phyloP scores from a whole-genome alignment of 106 monocot genomes.

The Platanthera guangdongensis region DNA sequence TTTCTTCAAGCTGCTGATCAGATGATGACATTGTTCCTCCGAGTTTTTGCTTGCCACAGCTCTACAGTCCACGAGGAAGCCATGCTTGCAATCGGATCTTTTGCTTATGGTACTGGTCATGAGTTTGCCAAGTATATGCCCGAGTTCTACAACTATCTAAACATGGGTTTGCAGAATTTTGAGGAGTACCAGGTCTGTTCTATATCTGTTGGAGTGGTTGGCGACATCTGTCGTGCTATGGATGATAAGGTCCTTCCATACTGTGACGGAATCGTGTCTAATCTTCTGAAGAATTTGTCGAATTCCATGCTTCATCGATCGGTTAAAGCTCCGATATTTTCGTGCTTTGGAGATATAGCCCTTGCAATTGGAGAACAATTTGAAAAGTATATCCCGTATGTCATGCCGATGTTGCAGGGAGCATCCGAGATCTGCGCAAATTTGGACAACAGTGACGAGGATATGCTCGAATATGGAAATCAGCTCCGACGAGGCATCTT shows the following conservation, averaged over 20 bases:
- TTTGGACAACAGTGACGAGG: slow-evolving; percentile 53
- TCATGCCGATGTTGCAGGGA: slow-evolving; percentile 21
- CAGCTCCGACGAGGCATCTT: slow-evolving; percentile 78
- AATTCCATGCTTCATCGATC: slow-evolving; percentile 17
- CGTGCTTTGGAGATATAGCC: slow-evolving; percentile 25
- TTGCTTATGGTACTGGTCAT: slow-evolving; percentile 19
- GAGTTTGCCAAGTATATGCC: slow-evolving; percentile 23
- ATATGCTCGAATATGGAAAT: slow-evolving; percentile 77
- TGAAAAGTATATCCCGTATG: slow-evolving; percentile 20
- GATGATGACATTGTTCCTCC: slow-evolving; percentile 18
- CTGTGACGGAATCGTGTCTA: slow-evolving; percentile 21
- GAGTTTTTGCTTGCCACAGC: slow-evolving; percentile 21
- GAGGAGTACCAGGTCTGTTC: slow-evolving; percentile 28
- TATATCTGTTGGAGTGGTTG: slow-evolving; percentile 24
- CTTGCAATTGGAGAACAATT: slow-evolving; percentile 25
- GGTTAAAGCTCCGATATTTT: slow-evolving; percentile 24
- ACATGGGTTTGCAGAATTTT: slow-evolving; percentile 24
- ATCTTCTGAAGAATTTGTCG: slow-evolving; percentile 24
- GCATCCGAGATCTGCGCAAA: slow-evolving; percentile 18
- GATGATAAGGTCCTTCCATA: slow-evolving; percentile 23
- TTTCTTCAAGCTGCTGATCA: slow-evolving; percentile 21
- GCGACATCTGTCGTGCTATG: slow-evolving; percentile 21
- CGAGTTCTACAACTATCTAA: slow-evolving; percentile 17
- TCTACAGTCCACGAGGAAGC: slow-evolving; percentile 27
- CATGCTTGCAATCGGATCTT: slow-evolving; percentile 26